These are phyloP conservation scores for Pseudopediastrum boryanum DNA, from an alignment of 139 green algal genomes.

Conservation along the genomic window DNA sequence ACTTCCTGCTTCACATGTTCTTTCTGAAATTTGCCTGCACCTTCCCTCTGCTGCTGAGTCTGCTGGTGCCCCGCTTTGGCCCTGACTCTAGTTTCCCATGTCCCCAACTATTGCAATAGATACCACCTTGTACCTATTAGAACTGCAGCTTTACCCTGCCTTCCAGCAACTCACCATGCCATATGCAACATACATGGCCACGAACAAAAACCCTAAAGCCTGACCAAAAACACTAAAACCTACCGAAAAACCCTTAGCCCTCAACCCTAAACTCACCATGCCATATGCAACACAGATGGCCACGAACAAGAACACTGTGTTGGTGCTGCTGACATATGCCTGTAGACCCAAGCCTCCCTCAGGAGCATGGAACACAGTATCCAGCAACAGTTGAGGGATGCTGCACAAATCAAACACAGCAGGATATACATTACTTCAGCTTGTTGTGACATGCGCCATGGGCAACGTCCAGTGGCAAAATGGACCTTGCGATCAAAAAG, in stretches of 20 bases:
- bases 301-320: constrained; percentile 87
- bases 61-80: too few species aligned
- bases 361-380: background rate
- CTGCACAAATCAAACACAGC: too few species aligned
- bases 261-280: constrained; percentile 66
- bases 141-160: background rate
- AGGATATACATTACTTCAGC: too few species aligned
- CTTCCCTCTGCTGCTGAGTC: too few species aligned
- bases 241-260: background rate
- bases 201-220: background rate
- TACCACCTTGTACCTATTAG: background rate
- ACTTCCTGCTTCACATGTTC: too few species aligned
- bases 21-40: too few species aligned
- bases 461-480: too few species aligned
- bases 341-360: constrained; percentile 58
- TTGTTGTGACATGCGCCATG: too few species aligned
- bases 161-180: background rate
- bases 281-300: constrained; percentile 74
- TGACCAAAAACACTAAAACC: background rate
- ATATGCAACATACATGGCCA: background rate
- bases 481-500: too few species aligned
- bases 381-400: constrained; percentile 21
- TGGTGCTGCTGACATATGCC: constrained; percentile 76
- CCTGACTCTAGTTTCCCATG: too few species aligned
- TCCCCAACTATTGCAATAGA: background rate